Evolutionary conservation across 2,329 filamentous ascomycete genomes (phyloP), one percentile per base, ranked within the genome.

Genomic region (Xylariales sp.): DNA sequence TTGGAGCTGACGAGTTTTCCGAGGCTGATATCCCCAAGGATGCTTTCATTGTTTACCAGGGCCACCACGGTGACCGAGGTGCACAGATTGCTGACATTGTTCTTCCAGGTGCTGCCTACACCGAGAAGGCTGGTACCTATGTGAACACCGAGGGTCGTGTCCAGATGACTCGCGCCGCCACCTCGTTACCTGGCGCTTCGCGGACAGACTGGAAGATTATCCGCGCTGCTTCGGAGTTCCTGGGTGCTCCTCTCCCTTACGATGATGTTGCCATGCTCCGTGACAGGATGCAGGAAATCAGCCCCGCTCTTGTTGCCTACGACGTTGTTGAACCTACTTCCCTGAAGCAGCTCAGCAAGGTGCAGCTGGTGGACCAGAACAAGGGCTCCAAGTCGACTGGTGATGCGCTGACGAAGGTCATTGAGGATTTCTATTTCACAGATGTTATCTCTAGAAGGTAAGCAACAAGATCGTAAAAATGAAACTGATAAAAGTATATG

Each of bases 171-270:
- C 86, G 93, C 49, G 84, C 88, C 33, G 93, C 93, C 20, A 94
- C 89, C 25, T 86, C 85, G 31, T 74, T 95, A 48, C 88, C 89
- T 17, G 93, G 93, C 43, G 93, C 89, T 37, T 81, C 91, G 40
- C 81, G 93, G 57, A 91, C 93, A 47, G 93, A 98, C 69, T 98
- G 93, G 93, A 98, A 97, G 80, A 97, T 98, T 56, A 82, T 98
- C 52, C 88, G 93, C 48, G 93, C 93, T 14, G 81, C 78, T 40
- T 93, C 86, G 57, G 93, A 97, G 67, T 96, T 95, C 69, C 75
- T 98, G 13, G 88, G 86, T 43, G 81, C 74, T 19, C 84, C 90
- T 48, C 78, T 98, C 37, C 87, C 89, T 16, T 98, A 97, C 58
- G 91, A 98, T 54, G 89, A 97, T 57, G 78, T 98, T 35, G 85